phyloP scores from a whole-genome alignment of 495 filamentous ascomycete species.

The Letharia lupina region DNA sequence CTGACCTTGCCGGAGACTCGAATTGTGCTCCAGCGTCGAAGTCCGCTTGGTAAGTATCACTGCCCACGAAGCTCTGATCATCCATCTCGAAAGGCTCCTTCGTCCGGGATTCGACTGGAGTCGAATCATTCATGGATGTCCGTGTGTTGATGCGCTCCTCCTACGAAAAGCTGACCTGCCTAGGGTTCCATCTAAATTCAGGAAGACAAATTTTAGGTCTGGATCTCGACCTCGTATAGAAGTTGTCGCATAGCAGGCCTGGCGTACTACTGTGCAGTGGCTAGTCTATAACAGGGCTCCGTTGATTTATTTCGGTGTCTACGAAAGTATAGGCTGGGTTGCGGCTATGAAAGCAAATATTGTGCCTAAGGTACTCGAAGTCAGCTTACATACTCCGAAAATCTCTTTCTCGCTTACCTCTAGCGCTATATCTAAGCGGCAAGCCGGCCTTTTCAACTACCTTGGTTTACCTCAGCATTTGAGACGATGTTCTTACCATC shows the following conservation, averaged over 20 bases:
- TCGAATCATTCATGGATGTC: background rate
- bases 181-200: background rate
- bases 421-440: background rate
- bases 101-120: background rate
- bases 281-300: background rate
- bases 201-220: background rate
- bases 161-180: background rate
- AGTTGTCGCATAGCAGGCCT: background rate
- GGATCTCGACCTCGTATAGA: background rate
- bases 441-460: slow-evolving; percentile 5
- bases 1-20: slow-evolving; percentile 1
- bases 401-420: slow-evolving; percentile 1
- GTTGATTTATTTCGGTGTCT: background rate
- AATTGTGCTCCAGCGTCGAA: slow-evolving; percentile 2
- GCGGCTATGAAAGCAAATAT: background rate
- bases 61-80: slow-evolving; percentile 8
- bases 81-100: slow-evolving; percentile 13
- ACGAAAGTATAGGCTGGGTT: background rate
- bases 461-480: background rate
- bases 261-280: background rate
- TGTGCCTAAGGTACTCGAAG: background rate
- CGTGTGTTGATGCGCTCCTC: background rate
- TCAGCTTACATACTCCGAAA: background rate
- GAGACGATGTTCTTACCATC: background rate
- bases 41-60: slow-evolving; percentile 3